Percentiles rank a stretch among this genome's conserved stretches.
phyloP scores from a whole-genome alignment of 2,329 filamentous ascomycete species.

The Nemania sp. region DNA sequence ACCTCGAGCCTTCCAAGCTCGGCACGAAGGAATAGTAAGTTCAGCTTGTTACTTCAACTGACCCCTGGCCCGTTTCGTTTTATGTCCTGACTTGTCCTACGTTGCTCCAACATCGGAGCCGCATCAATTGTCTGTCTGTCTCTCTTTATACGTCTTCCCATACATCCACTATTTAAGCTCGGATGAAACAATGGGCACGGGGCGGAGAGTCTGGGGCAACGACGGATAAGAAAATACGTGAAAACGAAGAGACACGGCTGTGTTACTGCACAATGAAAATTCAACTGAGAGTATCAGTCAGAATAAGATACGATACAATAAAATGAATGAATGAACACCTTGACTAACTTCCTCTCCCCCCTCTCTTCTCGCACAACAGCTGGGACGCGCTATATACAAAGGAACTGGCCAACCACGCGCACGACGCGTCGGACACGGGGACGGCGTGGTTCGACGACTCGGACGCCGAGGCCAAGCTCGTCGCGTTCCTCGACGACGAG shows the following conservation, averaged over 20 bases:
- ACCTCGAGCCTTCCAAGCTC: conserved; percentile 75
- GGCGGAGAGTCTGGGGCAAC: too few species aligned
- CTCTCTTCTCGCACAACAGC: conserved; percentile 46
- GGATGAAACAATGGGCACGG: too few species aligned
- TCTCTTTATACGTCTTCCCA: too few species aligned
- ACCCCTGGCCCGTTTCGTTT: not conserved
- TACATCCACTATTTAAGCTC: too few species aligned
- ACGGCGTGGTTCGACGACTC: conserved; percentile 97
- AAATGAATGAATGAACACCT: not conserved
- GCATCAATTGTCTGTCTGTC: not conserved
- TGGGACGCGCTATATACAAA: conserved; percentile 75
- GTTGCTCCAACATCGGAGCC: not conserved
- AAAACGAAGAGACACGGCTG: too few species aligned
- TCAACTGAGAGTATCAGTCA: too few species aligned
- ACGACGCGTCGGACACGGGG: conserved; percentile 77
- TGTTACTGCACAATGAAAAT: too few species aligned
- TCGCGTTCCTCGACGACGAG: conserved; percentile 63
- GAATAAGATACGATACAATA: too few species aligned
- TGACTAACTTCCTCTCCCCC: conserved; percentile 12
- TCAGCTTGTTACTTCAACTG: conserved; percentile 4
- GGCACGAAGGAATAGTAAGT: conserved; percentile 90
- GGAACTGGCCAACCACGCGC: conserved; percentile 71
- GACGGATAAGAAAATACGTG: too few species aligned
- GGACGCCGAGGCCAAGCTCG: conserved; percentile 78
- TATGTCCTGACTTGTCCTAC: not conserved